Evolutionary conservation across 495 filamentous ascomycete genomes (phyloP), one percentile per base, ranked within the genome.

Genomic region (Hypoxylon fragiforme): DNA sequence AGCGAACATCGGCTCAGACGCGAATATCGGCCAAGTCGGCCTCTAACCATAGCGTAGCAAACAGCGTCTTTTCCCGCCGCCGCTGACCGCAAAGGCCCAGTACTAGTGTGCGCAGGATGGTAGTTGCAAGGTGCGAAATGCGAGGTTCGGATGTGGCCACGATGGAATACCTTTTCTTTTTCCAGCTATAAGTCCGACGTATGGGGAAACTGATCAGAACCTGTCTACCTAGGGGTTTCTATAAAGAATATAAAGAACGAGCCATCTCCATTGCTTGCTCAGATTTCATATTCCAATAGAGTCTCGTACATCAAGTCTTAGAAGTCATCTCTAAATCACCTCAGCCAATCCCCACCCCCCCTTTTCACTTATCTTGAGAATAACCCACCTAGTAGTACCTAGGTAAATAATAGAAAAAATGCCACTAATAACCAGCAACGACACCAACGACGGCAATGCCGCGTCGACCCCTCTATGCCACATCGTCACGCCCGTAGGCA

Each of bases 401-500:
- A n/a, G n/a, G n/a, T n/a, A n/a, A n/a, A n/a, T n/a, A n/a, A n/a
- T n/a, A n/a, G n/a, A n/a, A n/a, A n/a, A n/a, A 34, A 62, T 62
- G 58, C 51, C 58, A 30, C 22, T 26, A 7, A n/a, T 22, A 39
- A 53, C 15, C 12, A 26, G 4, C n/a, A 38, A 44, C 14, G 19
- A 37, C 4, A n/a, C 42, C 6, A 49, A 38, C 12, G 52, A 37
- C 26, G 47, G 32, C 19, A 42, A 52, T 0, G 42, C 38, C n/a
- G 49, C 42, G 8, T 56, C 43, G 5, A 31, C 28, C 11, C 60
- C 61, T 12, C n/a, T 70, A 16, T 70, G 67, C 34, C 50, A 67
- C 28, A 78, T 81, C 40, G 39, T 77, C 3, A 81, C 77, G 2
- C 75, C 76, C 0, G 67, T 74, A 48, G 75, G 70, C 16, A 78